A percentile compares a stretch with the other conserved stretches of the same genome.
These are phyloP conservation scores for Diplotaxis tenuifolia DNA, from an alignment of 345 rosid genomes.

Conservation along the genomic window DNA sequence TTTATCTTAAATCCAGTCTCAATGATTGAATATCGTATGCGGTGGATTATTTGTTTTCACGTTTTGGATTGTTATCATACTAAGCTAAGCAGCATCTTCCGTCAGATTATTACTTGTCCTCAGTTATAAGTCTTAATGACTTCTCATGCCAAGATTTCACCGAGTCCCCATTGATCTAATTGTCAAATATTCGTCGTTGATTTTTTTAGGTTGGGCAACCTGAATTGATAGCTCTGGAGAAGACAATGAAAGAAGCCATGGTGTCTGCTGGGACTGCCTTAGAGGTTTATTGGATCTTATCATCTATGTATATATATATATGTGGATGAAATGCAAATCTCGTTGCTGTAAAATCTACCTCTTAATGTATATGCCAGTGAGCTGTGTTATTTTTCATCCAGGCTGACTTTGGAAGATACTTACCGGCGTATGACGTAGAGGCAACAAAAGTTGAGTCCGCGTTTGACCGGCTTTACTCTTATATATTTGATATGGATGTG, in stretches of 20 bases:
- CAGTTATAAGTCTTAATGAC: background rate
- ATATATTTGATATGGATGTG: constrained; percentile 67
- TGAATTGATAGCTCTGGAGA: constrained; percentile 85
- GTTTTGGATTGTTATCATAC: constrained; percentile 6
- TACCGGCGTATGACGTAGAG: constrained; percentile 89
- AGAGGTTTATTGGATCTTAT: constrained; percentile 53
- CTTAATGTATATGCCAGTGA: constrained; percentile 1
- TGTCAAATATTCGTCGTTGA: background rate
- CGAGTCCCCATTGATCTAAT: background rate
- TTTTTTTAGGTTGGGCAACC: constrained; percentile 76
- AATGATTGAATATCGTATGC: background rate
- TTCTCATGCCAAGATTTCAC: background rate
- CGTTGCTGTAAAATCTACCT: background rate
- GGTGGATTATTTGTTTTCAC: background rate
- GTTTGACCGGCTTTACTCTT: constrained; percentile 73
- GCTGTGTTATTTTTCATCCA: constrained; percentile 24
- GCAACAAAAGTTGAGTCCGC: constrained; percentile 74
- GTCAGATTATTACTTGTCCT: constrained; percentile 3
- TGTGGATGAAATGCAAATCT: constrained; percentile 4
- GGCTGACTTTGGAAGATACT: constrained; percentile 90
- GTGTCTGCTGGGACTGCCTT: constrained; percentile 83
- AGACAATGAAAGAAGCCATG: constrained; percentile 78
- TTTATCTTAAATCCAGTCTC: background rate
- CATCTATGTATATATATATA: constrained; percentile 1
- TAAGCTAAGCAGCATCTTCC: constrained; percentile 9